Evolutionary conservation across 768 basidiomycete genomes (phyloP), one percentile per base, ranked within the genome.

Genomic region (Thelephora ganbajun): DNA sequence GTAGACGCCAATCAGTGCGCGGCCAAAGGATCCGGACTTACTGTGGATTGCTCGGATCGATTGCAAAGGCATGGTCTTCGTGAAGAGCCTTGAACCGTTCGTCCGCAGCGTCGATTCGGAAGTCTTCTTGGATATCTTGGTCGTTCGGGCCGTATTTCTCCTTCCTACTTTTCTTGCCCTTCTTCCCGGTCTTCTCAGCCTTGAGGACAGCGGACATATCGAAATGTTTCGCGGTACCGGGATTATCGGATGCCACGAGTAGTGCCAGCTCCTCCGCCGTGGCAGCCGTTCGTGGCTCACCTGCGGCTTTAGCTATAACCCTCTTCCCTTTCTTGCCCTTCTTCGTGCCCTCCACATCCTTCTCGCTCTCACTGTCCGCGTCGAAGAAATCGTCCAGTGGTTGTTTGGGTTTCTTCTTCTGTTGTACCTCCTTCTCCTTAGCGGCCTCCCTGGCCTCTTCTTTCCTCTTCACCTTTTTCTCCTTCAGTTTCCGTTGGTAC

Each of bases 11-110:
- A 39, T 11, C 35, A 11, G 19, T 2, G 36, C 5, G 14, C 14
- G 39, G 22, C 14, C 18, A 18, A 9, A 9, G 39, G 14, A 4
- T 7, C 7, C 3, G 20, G 1, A 72, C 91, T 53, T 59, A 96
- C 94, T 81, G 87, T 60, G 94, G 91, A 65, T 97, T 87, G 46
- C 78, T 86, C 16, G 96, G 94, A 63, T 99, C 96, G 54, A 99
- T 92, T 0, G 94, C 93, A 54, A 88, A 98, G 30, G 81, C 76
- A 56, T 88, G 80, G 57, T 97, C 84, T 55, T 96, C 89, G 56
- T 91, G 85, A 39, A 98, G 59, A 18, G 75, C 81, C 59, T 77
- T 77, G 72, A 98, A 98, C 13, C 96, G 82, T 9, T 81, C 76
- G 57, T 99, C 96, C 55, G 75, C 74, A 51, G 92, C 79, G 59